A percentile compares a stretch with the other conserved stretches of the same genome.
These are phyloP conservation scores for Ceriops decandra DNA, from an alignment of 345 rosid species.

Conservation along the genomic window DNA sequence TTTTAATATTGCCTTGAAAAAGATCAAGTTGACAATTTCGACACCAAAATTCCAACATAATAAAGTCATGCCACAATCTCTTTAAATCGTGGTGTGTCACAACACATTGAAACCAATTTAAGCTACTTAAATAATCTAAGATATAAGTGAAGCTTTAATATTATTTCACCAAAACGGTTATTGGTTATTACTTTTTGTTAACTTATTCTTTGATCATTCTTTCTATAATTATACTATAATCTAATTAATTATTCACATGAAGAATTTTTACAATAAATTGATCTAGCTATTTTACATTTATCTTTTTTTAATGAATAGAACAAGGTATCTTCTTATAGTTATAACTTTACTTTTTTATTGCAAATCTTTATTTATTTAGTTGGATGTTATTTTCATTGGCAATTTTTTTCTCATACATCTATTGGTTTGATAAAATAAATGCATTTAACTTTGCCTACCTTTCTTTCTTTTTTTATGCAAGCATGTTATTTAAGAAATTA, in stretches of 20 bases:
- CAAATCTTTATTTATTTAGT: neutral
- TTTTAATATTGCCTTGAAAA: too few species aligned
- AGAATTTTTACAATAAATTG: conserved; percentile 64
- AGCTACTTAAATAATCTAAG: too few species aligned
- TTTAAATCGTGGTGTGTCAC: too few species aligned
- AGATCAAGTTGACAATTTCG: too few species aligned
- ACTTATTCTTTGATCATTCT: neutral
- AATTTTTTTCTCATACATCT: neutral
- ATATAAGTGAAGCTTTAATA: too few species aligned
- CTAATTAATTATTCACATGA: conserved; percentile 47
- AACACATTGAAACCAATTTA: too few species aligned
- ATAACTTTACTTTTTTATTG: neutral
- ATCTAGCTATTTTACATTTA: conserved; percentile 60
- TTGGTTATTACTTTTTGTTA: neutral
- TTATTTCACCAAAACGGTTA: too few species aligned
- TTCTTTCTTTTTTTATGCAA: conserved; percentile 45
- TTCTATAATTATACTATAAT: neutral
- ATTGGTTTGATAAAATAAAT: neutral
- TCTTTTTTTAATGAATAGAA: conserved; percentile 79
- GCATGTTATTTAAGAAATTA: conserved; percentile 66
- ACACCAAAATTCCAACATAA: too few species aligned
- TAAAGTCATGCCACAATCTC: too few species aligned
- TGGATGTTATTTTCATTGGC: neutral
- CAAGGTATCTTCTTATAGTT: conserved; percentile 41
- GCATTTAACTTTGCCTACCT: conserved; percentile 5